A percentile compares a stretch with the other conserved stretches of the same genome.
phyloP scores from a whole-genome alignment of 345 rosid species.

The Arabidopsis arenosa region DNA sequence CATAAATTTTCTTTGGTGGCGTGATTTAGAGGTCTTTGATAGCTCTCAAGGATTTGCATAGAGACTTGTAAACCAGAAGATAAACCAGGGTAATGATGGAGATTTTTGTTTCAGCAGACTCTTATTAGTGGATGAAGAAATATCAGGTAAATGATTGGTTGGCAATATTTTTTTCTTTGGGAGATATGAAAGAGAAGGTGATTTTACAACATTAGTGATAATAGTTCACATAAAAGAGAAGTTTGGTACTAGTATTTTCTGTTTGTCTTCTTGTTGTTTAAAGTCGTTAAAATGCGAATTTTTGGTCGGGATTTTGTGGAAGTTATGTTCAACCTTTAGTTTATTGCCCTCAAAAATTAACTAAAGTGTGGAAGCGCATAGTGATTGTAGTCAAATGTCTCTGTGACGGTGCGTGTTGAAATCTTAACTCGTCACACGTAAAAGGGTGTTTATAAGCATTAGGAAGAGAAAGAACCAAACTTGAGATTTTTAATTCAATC shows the following conservation, averaged over 20 bases:
- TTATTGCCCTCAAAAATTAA: no score
- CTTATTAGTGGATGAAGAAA: constrained; percentile 21
- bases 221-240: constrained; percentile 7
- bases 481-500: no score
- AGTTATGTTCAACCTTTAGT: not conserved
- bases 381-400: no score
- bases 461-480: no score
- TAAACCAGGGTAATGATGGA: not conserved
- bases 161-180: not conserved
- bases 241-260: not conserved
- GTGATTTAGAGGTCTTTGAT: constrained; percentile 18
- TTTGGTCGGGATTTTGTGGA: constrained; percentile 1
- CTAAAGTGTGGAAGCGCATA: no score
- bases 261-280: constrained; percentile 13
- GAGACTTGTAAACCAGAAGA: constrained; percentile 34
- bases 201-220: constrained; percentile 4
- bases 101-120: not conserved
- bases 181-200: constrained; percentile 31
- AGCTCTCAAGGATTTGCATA: constrained; percentile 19
- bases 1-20: not conserved
- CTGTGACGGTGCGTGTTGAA: no score
- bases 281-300: constrained; percentile 12
- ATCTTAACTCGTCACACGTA: no score
- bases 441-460: no score
- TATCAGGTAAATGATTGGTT: constrained; percentile 35